Base-by-base conservation (phyloP, 78 protist species). In the Dictyostelium brefeldianum region DNA sequence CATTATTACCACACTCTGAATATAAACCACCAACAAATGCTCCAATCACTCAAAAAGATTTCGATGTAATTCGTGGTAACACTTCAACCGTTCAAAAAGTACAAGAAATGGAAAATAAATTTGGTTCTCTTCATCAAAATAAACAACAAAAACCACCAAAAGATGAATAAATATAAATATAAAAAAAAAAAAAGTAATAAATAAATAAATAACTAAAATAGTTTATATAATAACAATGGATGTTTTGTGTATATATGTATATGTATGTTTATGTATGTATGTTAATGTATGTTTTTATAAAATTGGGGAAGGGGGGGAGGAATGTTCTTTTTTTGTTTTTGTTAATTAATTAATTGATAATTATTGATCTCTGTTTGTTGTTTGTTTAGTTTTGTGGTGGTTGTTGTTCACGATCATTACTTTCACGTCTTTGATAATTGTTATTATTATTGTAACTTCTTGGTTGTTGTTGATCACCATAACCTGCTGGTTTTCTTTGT, bases 11-110 rank as follows among this genome's bases (percentile, higher is more conserved):
- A 62, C 77, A 79, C 9, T 73, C 64, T 18, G 62, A 89, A 0
- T 81, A 89, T n/a, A 67, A 69, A 59, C 82, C 81, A 81, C 95
- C 95, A 51, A 91, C 95, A 20, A 78, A 80, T 56, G 95, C 95
- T 43, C 95, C 95, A 74, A 81, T 91, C 74, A 78, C 95, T 2
- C 57, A 79, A 57, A 64, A 70, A 53, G 95, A 91, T 81, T 91
- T 80, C 64, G 80, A 46, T 29, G 73, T 80, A 11, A n/a, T 87
- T 14, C 67, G 93, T 59, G 65, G 93, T 36, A 12, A 17, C 8
- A 53, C 81, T 14, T 17, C 51, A 1, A 73, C 78, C 5, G 92
- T 84, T 11, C 56, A 77, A 47, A 87, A 78, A 64, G 77, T 87
- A 20, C 74, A 59, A 20, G 93, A 87, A 65, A 87, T 87, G 93